Evolutionary conservation across 2,329 filamentous ascomycete species (phyloP).

Genomic region (Leptographium lundbergii): DNA sequence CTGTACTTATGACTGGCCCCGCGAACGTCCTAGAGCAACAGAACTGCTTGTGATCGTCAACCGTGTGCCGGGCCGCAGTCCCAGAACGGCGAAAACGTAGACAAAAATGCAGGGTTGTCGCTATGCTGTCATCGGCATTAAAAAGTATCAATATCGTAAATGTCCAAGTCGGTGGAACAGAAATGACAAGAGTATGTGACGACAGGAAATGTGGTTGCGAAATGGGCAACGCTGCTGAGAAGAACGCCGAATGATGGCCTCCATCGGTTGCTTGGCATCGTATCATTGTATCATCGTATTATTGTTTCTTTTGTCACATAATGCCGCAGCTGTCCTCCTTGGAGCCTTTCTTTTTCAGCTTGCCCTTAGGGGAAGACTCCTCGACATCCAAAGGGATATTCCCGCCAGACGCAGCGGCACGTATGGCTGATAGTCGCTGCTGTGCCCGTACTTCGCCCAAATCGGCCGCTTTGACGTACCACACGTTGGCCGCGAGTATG

Average conservation of each 20-base stretch:
- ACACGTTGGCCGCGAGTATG: constrained; percentile 92
- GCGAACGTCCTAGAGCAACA: not conserved
- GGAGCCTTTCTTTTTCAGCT: constrained; percentile 33
- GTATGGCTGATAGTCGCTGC: constrained; percentile 74
- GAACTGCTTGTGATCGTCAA: not conserved
- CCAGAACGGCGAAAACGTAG: not conserved
- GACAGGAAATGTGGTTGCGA: not conserved
- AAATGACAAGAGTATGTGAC: not conserved
- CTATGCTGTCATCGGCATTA: not conserved
- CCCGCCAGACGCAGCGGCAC: constrained; percentile 59
- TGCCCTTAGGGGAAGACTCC: constrained; percentile 35
- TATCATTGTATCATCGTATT: not conserved
- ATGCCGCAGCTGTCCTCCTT: constrained; percentile 43
- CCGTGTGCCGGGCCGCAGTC: not conserved
- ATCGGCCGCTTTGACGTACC: constrained; percentile 94
- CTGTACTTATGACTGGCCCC: not conserved
- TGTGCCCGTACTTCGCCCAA: constrained; percentile 83
- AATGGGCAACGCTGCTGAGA: not conserved
- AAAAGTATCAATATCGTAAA: not conserved
- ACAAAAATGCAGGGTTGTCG: not conserved
- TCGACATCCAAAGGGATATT: constrained; percentile 44
- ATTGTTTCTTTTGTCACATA: constrained; percentile 32
- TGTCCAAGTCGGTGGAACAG: not conserved
- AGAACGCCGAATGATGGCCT: not conserved
- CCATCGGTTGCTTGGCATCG: not conserved